Percentiles rank a stretch among this genome's conserved stretches.
Conservation (phyloP, 139 green algal species). For the Micractinium sp. region DNA sequence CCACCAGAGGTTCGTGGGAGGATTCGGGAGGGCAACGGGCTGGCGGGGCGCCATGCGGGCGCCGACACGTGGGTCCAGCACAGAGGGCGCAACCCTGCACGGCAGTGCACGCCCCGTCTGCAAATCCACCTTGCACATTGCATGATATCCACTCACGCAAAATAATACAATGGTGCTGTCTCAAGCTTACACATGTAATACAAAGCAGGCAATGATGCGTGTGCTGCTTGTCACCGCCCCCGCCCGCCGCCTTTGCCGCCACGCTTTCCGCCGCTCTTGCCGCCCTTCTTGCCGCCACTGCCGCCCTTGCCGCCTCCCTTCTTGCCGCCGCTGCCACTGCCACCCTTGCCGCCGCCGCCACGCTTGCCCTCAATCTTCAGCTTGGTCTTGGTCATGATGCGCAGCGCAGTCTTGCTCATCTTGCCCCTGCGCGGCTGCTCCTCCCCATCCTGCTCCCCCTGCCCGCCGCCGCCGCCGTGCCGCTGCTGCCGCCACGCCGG, state of each 20-base stretch:
- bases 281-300: not conserved
- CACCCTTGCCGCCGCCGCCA: not conserved
- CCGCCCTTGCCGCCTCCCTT: constrained; percentile 8
- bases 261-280: not conserved
- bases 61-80: no score
- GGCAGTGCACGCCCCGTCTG: no score
- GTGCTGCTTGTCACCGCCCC: not conserved
- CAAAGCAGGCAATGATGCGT: not conserved
- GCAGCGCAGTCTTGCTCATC: constrained; percentile 45
- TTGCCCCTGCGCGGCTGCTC: constrained; percentile 20
- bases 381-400: constrained; percentile 43
- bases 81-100: no score
- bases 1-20: no score
- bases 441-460: not conserved
- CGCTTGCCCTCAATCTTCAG: constrained; percentile 36
- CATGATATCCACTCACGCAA: no score
- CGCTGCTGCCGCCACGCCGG: not conserved
- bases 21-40: no score
- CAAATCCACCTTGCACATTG: no score
- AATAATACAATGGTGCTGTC: not conserved
- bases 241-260: constrained; percentile 7
- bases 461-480: not conserved
- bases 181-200: not conserved
- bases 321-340: not conserved
- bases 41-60: no score